Evolutionary conservation across 2,329 filamentous ascomycete species (phyloP).

Genomic region (Fusarium devonianum): DNA sequence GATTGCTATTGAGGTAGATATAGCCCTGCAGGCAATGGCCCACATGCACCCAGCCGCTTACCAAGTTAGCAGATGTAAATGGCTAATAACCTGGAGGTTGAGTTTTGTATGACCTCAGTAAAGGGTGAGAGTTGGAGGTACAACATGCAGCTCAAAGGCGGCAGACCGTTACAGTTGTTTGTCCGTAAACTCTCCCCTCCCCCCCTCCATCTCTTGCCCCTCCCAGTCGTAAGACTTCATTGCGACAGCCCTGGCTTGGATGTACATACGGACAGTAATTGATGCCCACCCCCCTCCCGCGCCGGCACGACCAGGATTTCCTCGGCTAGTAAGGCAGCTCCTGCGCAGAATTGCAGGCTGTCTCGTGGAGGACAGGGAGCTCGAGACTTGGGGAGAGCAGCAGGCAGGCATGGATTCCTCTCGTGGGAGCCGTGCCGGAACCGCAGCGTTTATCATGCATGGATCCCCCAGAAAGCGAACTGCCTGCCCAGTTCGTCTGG

Average conservation of each 20-base stretch:
- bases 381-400: constrained; percentile 5
- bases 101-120: constrained; percentile 3
- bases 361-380: constrained; percentile 9
- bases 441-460: constrained; percentile 24
- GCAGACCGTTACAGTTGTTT: constrained; percentile 24
- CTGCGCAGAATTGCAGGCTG: constrained; percentile 21
- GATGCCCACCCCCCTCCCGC: constrained; percentile 24
- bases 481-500: not conserved
- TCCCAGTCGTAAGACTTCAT: constrained; percentile 31
- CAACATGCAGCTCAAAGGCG: constrained; percentile 6
- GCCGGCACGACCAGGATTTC: constrained; percentile 29
- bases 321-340: constrained; percentile 27
- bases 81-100: not conserved
- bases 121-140: constrained; percentile 9
- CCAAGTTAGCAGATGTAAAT: not conserved
- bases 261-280: too few relatives aligned
- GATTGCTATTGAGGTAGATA: constrained; percentile 16
- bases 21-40: constrained; percentile 10
- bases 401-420: constrained; percentile 17
- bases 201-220: constrained; percentile 15
- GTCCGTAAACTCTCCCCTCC: too few relatives aligned
- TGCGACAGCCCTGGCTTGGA: constrained; percentile 6
- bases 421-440: constrained; percentile 30
- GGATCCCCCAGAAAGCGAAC: constrained; percentile 6
- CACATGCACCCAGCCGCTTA: constrained; percentile 15